These are phyloP conservation scores for Podaxis carcinomalis DNA, from an alignment of 768 basidiomycete species.

Conservation along the genomic window DNA sequence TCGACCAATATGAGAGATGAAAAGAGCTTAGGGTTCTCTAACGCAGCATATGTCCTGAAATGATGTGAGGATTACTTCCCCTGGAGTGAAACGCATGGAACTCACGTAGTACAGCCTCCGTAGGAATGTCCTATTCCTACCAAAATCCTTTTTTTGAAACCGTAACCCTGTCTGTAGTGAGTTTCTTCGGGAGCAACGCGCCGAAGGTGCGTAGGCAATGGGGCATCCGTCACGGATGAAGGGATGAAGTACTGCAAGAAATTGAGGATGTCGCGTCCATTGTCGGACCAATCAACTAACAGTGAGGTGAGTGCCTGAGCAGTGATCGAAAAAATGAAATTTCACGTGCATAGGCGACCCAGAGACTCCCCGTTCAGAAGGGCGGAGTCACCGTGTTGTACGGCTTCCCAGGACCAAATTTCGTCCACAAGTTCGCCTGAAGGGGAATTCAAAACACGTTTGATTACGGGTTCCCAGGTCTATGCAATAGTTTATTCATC, in stretches of 20 bases:
- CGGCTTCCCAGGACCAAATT: slow-evolving; percentile 82
- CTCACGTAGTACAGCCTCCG: slow-evolving; percentile 75
- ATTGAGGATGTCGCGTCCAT: slow-evolving; percentile 72
- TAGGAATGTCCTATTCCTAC: slow-evolving; percentile 81
- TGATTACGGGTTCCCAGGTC: slow-evolving; percentile 77
- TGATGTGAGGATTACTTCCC: background rate
- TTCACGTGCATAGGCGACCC: background rate
- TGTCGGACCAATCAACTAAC: slow-evolving; percentile 75
- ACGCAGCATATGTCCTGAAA: slow-evolving; percentile 53
- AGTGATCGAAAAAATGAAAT: background rate
- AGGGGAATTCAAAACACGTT: slow-evolving; percentile 41
- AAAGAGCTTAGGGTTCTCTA: slow-evolving; percentile 65
- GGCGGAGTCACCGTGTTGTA: slow-evolving; percentile 83
- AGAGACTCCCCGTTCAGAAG: slow-evolving; percentile 64
- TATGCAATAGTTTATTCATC: slow-evolving; percentile 22
- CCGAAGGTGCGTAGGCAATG: slow-evolving; percentile 50
- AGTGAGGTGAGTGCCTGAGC: background rate
- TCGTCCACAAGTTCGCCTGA: slow-evolving; percentile 43
- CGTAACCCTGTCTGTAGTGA: slow-evolving; percentile 35
- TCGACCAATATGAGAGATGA: slow-evolving; percentile 72
- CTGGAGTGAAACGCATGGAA: slow-evolving; percentile 8
- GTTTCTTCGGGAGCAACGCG: slow-evolving; percentile 43
- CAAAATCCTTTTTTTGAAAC: slow-evolving; percentile 51
- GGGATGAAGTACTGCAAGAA: slow-evolving; percentile 73
- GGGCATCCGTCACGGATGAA: slow-evolving; percentile 21